Evolutionary conservation across 1,284 basidiomycete genomes (phyloP).

Genomic region (Agroathelia rolfsii): DNA sequence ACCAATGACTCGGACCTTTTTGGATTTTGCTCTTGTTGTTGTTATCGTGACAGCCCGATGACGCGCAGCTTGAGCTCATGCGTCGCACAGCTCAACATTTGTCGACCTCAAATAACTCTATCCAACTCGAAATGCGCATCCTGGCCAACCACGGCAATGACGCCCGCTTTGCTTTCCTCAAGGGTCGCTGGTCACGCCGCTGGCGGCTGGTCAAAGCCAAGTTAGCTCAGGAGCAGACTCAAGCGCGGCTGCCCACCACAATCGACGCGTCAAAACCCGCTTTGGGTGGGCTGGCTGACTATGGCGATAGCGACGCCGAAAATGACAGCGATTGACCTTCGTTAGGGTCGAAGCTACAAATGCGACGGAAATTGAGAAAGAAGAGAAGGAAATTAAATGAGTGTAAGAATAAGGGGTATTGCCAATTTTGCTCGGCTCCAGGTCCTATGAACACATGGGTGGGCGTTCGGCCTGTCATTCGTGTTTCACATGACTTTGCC

Average conservation of each 20-base stretch:
- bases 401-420: too few species aligned
- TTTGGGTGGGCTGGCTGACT: conserved; percentile 44
- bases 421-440: too few species aligned
- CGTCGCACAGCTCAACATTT: conserved; percentile 63
- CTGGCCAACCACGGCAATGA: conserved; percentile 67
- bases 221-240: too few species aligned
- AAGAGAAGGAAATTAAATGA: too few species aligned
- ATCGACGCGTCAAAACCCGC: conserved; percentile 15
- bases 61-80: conserved; percentile 59
- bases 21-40: not conserved
- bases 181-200: conserved; percentile 56
- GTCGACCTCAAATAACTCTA: conserved; percentile 58
- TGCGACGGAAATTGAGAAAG: too few species aligned
- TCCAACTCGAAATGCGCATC: conserved; percentile 77
- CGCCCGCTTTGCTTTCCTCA: conserved; percentile 66
- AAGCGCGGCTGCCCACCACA: too few species aligned
- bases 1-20: not conserved
- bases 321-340: conserved; percentile 20
- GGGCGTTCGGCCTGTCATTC: too few species aligned
- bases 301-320: conserved; percentile 53
- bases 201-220: conserved; percentile 49
- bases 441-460: too few species aligned
- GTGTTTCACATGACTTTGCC: too few species aligned
- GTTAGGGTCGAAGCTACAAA: too few species aligned
- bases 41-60: conserved; percentile 46